Evolutionary conservation across 495 filamentous ascomycete species (phyloP).

Genomic region (Xylaria sp.): DNA sequence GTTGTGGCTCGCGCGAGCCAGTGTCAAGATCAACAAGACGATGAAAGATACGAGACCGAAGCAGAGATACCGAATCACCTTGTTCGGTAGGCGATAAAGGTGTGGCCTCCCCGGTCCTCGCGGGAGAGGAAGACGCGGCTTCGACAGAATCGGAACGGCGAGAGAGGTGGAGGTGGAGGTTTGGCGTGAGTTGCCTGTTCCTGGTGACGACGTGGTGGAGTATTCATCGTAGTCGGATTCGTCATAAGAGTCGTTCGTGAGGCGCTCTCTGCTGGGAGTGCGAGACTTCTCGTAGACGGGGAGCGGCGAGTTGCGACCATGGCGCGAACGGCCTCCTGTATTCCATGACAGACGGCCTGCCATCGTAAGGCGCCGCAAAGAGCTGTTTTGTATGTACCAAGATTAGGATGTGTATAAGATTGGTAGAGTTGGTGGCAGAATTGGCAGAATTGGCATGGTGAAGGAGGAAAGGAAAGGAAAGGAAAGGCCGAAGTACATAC

Average conservation of each 20-base stretch:
- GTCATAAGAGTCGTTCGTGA: slow-evolving; percentile 51
- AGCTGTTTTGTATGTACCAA: slow-evolving; percentile 6
- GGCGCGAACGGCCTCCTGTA: slow-evolving; percentile 43
- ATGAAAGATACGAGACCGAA: slow-evolving; percentile 70
- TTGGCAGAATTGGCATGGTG: background rate
- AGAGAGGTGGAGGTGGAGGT: slow-evolving; percentile 60
- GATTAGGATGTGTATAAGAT: slow-evolving; percentile 13
- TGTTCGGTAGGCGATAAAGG: slow-evolving; percentile 67
- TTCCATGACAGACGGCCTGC: slow-evolving; percentile 35
- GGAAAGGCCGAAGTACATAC: background rate
- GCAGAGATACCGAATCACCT: slow-evolving; percentile 74
- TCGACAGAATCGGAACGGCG: slow-evolving; percentile 61
- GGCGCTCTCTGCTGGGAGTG: slow-evolving; percentile 47
- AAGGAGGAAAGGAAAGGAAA: too few species aligned
- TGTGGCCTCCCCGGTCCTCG: slow-evolving; percentile 49
- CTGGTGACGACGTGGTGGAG: slow-evolving; percentile 49
- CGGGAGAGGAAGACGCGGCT: slow-evolving; percentile 45
- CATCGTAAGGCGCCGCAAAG: slow-evolving; percentile 34
- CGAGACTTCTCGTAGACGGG: slow-evolving; percentile 51
- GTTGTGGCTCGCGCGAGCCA: slow-evolving; percentile 72
- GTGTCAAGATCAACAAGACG: slow-evolving; percentile 72
- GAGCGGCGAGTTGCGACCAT: slow-evolving; percentile 45
- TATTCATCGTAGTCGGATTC: slow-evolving; percentile 52
- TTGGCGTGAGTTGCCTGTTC: slow-evolving; percentile 52
- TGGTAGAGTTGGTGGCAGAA: background rate